Evolutionary conservation across 257 asterid genomes (phyloP).

Genomic region (Fraxinus cuspidata): DNA sequence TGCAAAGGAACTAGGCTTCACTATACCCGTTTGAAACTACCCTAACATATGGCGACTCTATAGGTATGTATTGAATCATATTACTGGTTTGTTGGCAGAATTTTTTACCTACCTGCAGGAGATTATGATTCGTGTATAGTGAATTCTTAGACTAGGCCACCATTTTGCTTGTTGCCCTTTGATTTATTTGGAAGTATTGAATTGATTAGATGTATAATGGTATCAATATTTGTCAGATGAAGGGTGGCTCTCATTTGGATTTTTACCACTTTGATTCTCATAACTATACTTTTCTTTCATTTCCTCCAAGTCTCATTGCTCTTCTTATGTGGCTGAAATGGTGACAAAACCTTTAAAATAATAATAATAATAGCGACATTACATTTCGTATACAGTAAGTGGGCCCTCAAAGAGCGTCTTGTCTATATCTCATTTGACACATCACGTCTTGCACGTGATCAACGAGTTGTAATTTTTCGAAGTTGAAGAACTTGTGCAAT

Average conservation of each 20-base stretch:
- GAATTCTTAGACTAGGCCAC: background rate
- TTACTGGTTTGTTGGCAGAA: background rate
- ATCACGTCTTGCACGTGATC: too few relatives aligned
- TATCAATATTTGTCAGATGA: background rate
- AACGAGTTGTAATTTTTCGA: too few relatives aligned
- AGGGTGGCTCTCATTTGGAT: slow-evolving; percentile 1
- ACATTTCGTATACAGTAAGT: too few relatives aligned
- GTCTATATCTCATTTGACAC: too few relatives aligned
- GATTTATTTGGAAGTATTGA: background rate
- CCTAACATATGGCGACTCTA: background rate
- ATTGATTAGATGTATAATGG: slow-evolving; percentile 3
- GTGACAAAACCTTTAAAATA: background rate
- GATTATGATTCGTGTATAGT: background rate
- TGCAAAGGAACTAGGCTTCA: slow-evolving; percentile 87
- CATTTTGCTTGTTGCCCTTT: background rate
- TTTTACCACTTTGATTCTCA: background rate
- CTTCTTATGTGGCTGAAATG: background rate
- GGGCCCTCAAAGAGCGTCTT: too few relatives aligned
- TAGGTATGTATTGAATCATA: slow-evolving; percentile 3
- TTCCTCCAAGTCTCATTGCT: background rate
- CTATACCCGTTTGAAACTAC: slow-evolving; percentile 48
- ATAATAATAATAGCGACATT: too few relatives aligned
- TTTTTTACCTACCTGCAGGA: background rate
- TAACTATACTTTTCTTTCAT: background rate
- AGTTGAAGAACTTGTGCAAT: too few relatives aligned